These are phyloP conservation scores for Suillus luteus DNA, from an alignment of 768 basidiomycete species.

Conservation along the genomic window DNA sequence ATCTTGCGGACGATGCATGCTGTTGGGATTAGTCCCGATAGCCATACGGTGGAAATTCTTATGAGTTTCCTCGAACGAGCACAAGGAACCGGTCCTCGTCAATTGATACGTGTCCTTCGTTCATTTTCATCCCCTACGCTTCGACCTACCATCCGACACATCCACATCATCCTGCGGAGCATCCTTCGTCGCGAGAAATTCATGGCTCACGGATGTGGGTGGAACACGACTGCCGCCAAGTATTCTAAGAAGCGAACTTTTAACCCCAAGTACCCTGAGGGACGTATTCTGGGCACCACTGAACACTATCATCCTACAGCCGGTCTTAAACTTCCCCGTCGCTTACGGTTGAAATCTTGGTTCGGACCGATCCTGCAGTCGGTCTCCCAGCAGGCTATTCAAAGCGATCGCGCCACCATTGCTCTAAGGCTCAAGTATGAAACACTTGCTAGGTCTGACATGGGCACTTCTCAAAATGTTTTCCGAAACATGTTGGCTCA, in stretches of 20 bases:
- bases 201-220: conserved; percentile 45
- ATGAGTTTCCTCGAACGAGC: conserved; percentile 50
- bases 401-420: conserved; percentile 57
- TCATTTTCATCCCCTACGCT: conserved; percentile 43
- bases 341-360: conserved; percentile 32
- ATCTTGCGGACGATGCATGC: conserved; percentile 59
- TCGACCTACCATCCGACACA: conserved; percentile 54
- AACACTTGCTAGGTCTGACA: conserved; percentile 51
- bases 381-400: conserved; percentile 48
- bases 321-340: conserved; percentile 41
- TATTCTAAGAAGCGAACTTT: conserved; percentile 37
- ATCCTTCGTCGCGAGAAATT: conserved; percentile 56
- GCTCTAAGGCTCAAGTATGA: conserved; percentile 67
- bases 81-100: conserved; percentile 45
- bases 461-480: conserved; percentile 50
- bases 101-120: conserved; percentile 50
- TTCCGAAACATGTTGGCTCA: conserved; percentile 62
- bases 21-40: conserved; percentile 51
- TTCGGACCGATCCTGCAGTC: conserved; percentile 47
- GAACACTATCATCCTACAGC: conserved; percentile 51
- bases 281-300: conserved; percentile 22
- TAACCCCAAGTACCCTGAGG: conserved; percentile 14
- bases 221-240: conserved; percentile 44
- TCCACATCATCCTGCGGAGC: conserved; percentile 56
- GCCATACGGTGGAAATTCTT: conserved; percentile 56